Evolutionary conservation across 441 rosid genomes (phyloP), one percentile per base, ranked within the genome.

Genomic region (Biscutella auriculata): DNA sequence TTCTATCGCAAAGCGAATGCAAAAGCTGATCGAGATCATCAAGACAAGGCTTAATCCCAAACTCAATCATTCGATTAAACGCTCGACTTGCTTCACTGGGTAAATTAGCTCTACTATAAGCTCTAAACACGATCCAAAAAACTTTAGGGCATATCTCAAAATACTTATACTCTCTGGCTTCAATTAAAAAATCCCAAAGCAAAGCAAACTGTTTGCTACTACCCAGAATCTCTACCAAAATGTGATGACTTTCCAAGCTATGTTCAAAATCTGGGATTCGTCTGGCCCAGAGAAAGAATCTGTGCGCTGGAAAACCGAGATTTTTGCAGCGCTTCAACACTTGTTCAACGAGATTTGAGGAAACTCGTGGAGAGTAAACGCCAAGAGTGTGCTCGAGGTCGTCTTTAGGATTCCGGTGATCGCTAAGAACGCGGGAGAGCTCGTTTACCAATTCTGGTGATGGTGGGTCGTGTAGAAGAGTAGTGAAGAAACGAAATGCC

Each of bases 271-370:
- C 76, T 13, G 87, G 84, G 52, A 77, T 59, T 25, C 57, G 54
- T 57, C 80, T 74, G 12, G 98, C 87, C 98, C 96, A 91, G 0
- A 91, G 80, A 44, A 91, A 91, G 80, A 91, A 87, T 28, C 96
- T 77, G 66, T 91, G 98, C 17, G 98, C 84, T 4, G 96, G 48
- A 63, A 85, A 85, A 1, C 93, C 93, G 23, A 88, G 91, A 57
- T 84, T 80, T 65, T 80, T 84, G 77, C 95, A 88, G 57, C 94
- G 87, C 32, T 88, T 91, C 56, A 91, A 69, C 32, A 88, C 95
- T 54, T 91, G 89, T 54, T 88, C 95, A 28, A 85, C 88, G 3
- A 84, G 62, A 65, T 75, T 68, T 3, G 87, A 14, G 17, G 95
- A 83, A 2, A 91, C 34, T 15, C 33, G 72, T 0, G 90, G 59